These are phyloP conservation scores for Wickerhamomyces subpelliculosus DNA, from an alignment of 805 yeast genomes.

Conservation along the genomic window DNA sequence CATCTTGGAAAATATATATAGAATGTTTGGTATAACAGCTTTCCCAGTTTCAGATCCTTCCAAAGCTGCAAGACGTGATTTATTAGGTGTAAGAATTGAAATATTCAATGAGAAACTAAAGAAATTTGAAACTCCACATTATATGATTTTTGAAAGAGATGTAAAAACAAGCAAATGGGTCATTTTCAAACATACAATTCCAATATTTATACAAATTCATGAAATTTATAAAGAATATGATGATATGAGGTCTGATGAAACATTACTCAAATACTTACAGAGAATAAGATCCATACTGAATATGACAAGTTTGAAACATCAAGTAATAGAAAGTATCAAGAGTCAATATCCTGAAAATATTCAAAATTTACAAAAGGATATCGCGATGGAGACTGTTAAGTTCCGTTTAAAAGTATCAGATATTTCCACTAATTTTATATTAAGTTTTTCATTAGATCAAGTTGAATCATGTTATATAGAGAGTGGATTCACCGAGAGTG, in stretches of 20 bases:
- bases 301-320: conserved; percentile 15
- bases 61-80: conserved; percentile 14
- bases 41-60: conserved; percentile 32
- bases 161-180: conserved; percentile 23
- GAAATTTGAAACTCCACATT: conserved; percentile 28
- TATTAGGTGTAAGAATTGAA: conserved; percentile 34
- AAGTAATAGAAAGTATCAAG: conserved; percentile 11
- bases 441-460: conserved; percentile 10
- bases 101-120: conserved; percentile 22
- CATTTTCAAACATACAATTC: conserved; percentile 31
- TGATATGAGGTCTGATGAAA: conserved; percentile 7
- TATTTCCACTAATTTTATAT: conserved; percentile 3
- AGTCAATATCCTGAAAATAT: conserved; percentile 4
- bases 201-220: conserved; percentile 17
- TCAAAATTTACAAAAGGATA: conserved; percentile 14
- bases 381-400: conserved; percentile 11
- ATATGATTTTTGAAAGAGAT: conserved; percentile 25
- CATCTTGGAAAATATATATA: conserved; percentile 26
- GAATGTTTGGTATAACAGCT: conserved; percentile 32
- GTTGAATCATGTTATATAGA: conserved; percentile 12
- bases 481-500: conserved; percentile 15
- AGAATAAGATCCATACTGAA: conserved; percentile 9
- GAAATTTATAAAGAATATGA: conserved; percentile 13
- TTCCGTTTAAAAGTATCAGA: conserved; percentile 10
- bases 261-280: conserved; percentile 8